Evolutionary conservation across 495 filamentous ascomycete genomes (phyloP).

Genomic region (Aspergillus nanangensis): DNA sequence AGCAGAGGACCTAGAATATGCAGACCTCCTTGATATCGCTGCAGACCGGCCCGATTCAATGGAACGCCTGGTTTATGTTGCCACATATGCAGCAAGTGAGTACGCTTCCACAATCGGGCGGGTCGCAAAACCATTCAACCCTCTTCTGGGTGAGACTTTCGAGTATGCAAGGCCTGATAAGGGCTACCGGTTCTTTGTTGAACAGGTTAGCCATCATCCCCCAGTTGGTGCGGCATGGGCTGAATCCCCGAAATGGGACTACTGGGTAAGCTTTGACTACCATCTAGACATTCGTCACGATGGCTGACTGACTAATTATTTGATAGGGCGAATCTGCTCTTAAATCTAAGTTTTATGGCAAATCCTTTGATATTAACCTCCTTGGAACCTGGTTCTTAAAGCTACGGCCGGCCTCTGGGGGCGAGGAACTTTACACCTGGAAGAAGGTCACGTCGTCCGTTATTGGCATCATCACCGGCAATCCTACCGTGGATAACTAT

Average conservation of each 20-base stretch:
- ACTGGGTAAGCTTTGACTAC: constrained; percentile 53
- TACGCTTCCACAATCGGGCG: constrained; percentile 95
- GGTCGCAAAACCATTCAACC: constrained; percentile 97
- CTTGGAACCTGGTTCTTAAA: constrained; percentile 96
- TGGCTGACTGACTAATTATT: constrained; percentile 11
- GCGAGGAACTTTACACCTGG: constrained; percentile 94
- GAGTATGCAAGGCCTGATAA: constrained; percentile 95
- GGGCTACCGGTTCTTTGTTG: constrained; percentile 95
- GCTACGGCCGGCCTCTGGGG: constrained; percentile 71
- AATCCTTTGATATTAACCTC: constrained; percentile 94
- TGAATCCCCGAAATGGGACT: constrained; percentile 91
- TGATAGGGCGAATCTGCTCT: constrained; percentile 83
- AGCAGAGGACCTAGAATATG: constrained; percentile 96
- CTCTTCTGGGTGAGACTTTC: constrained; percentile 91
- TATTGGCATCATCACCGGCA: constrained; percentile 94
- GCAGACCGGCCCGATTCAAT: constrained; percentile 81
- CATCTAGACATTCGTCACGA: too few relatives aligned
- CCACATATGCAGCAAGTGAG: constrained; percentile 90
- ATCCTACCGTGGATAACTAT: constrained; percentile 96
- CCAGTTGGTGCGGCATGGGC: constrained; percentile 92
- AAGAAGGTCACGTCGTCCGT: constrained; percentile 99
- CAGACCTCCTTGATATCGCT: constrained; percentile 85
- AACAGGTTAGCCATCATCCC: constrained; percentile 98
- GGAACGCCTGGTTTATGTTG: constrained; percentile 94
- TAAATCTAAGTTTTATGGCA: constrained; percentile 96